These are phyloP conservation scores for Sporothrix euskadiensis DNA, from an alignment of 2,329 filamentous ascomycete genomes.

Conservation along the genomic window DNA sequence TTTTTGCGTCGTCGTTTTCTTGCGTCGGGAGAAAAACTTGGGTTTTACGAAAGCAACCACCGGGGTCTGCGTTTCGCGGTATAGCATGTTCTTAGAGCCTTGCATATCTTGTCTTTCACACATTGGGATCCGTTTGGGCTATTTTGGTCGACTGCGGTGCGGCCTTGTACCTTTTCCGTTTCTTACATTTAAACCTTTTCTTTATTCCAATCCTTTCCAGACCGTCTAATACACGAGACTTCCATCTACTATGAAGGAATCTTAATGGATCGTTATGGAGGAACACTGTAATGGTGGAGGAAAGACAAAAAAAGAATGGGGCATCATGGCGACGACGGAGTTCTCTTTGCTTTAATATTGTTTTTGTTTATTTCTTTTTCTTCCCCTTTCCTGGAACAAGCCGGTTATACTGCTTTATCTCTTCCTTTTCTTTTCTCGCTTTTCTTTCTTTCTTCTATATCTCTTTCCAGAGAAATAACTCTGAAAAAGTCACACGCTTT, in stretches of 20 bases:
- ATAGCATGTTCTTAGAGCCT: conserved; percentile 18
- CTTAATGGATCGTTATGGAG: not conserved
- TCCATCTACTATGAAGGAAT: not conserved
- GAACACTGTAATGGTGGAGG: not conserved
- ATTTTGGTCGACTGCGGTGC: not conserved
- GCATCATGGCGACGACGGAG: conserved; percentile 18
- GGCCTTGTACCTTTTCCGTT: not conserved
- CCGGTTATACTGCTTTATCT: not conserved
- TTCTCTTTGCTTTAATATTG: not conserved
- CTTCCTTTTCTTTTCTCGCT: not conserved
- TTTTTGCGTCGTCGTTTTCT: not conserved
- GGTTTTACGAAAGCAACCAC: not conserved
- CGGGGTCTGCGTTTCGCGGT: conserved; percentile 1
- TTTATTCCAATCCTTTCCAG: conserved; percentile 1
- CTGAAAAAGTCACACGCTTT: conserved; percentile 11
- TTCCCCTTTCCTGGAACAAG: no score
- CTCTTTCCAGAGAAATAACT: not conserved
- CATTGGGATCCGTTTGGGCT: not conserved
- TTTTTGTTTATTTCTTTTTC: not conserved
- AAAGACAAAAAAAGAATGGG: conserved; percentile 6
- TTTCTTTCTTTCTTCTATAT: not conserved
- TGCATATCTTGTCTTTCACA: conserved; percentile 10
- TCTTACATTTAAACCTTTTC: not conserved
- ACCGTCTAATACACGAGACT: not conserved
- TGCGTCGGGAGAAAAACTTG: not conserved